phyloP scores from a whole-genome alignment of 495 filamentous ascomycete genomes.

The Recurvomyces mirabilis region DNA sequence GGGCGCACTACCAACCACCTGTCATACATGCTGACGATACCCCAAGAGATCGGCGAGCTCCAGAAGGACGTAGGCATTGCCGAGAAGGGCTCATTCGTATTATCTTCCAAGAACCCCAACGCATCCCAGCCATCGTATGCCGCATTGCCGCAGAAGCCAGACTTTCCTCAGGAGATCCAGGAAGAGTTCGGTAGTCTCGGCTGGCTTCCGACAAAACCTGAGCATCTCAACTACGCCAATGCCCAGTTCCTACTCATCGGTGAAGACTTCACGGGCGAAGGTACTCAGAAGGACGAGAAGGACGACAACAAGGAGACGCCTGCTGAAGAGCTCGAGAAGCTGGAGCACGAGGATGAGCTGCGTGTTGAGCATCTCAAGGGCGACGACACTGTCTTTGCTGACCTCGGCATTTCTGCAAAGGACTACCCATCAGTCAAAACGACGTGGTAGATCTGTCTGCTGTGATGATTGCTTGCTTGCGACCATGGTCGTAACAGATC shows the following conservation, averaged over 20 bases:
- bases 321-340: constrained; percentile 43
- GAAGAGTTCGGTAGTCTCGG: constrained; percentile 63
- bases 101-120: constrained; percentile 73
- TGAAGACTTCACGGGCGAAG: constrained; percentile 48
- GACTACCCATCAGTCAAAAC: constrained; percentile 31
- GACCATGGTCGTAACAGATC: too few relatives aligned
- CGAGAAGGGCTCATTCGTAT: constrained; percentile 62
- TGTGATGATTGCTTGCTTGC: too few relatives aligned
- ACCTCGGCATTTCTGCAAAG: constrained; percentile 30
- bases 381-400: constrained; percentile 33
- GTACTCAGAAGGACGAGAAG: constrained; percentile 45
- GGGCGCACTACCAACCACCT: constrained; percentile 51
- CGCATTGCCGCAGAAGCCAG: constrained; percentile 50
- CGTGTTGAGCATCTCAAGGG: constrained; percentile 44
- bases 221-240: constrained; percentile 67
- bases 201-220: constrained; percentile 64
- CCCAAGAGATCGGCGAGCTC: constrained; percentile 54
- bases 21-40: constrained; percentile 74
- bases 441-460: constrained; percentile 35
- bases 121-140: constrained; percentile 52
- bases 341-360: constrained; percentile 52
- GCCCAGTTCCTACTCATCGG: constrained; percentile 78
- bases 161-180: constrained; percentile 64
- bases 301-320: constrained; percentile 47
- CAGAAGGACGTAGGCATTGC: constrained; percentile 67